Percentiles rank a stretch among this genome's conserved stretches.
Evolutionary conservation across 768 basidiomycete species (phyloP).

Genomic region (Cubamyces sp.): DNA sequence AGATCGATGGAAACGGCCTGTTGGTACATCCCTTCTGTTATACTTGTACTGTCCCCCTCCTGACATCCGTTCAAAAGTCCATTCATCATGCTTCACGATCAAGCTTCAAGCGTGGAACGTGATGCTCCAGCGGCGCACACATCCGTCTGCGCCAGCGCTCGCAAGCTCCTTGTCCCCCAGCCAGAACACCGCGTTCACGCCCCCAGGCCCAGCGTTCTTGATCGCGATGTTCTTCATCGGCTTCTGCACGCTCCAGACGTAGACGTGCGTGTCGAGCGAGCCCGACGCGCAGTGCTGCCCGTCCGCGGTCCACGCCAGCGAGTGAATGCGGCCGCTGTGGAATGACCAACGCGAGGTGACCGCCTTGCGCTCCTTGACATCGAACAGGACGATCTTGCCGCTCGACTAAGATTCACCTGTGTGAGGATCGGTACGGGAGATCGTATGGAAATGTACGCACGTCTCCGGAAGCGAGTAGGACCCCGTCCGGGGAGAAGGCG

Average conservation of each 20-base stretch:
- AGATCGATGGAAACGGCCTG: background rate
- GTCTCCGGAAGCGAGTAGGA: slow-evolving; percentile 80
- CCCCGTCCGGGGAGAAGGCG: slow-evolving; percentile 80
- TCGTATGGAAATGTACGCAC: slow-evolving; percentile 51
- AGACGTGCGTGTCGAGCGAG: slow-evolving; percentile 91
- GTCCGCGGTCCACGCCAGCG: slow-evolving; percentile 76
- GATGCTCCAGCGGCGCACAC: slow-evolving; percentile 74
- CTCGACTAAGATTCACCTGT: slow-evolving; percentile 53
- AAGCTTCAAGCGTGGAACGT: slow-evolving; percentile 39
- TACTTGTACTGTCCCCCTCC: background rate
- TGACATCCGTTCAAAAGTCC: background rate
- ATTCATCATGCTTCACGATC: background rate
- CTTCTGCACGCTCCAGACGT: slow-evolving; percentile 79
- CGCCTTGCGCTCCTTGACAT: slow-evolving; percentile 66
- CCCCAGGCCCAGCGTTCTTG: slow-evolving; percentile 85
- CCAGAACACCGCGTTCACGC: slow-evolving; percentile 85
- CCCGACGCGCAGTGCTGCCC: slow-evolving; percentile 82
- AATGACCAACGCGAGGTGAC: slow-evolving; percentile 82
- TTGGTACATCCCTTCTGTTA: slow-evolving; percentile 5
- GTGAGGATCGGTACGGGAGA: background rate
- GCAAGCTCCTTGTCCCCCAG: slow-evolving; percentile 59
- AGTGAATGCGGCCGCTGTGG: slow-evolving; percentile 82
- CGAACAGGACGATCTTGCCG: slow-evolving; percentile 81
- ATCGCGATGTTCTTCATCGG: slow-evolving; percentile 78
- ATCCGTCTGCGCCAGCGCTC: slow-evolving; percentile 82